Percentiles rank a stretch among this genome's conserved stretches.
phyloP scores from a whole-genome alignment of 2,329 filamentous ascomycete species.

The Trichoderma citrinoviride region DNA sequence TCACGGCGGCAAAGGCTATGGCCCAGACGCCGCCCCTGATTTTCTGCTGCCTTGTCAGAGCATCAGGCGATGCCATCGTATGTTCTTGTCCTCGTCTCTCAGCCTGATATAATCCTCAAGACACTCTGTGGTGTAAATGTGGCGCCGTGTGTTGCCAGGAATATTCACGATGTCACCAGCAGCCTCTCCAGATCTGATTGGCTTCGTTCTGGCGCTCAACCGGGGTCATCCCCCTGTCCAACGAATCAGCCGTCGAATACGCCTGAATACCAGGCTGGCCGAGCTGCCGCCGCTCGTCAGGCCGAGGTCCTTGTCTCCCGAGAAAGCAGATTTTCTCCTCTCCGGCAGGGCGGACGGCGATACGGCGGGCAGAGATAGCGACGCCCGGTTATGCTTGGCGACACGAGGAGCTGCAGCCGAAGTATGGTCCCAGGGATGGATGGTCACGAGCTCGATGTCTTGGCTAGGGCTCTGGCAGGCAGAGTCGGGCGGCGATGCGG shows the following conservation, averaged over 20 bases:
- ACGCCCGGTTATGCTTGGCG: neutral
- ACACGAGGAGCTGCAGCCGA: neutral
- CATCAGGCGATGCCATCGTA: constrained; percentile 3
- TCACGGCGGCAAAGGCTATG: constrained; percentile 46
- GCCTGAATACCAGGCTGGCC: neutral
- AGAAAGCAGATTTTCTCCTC: neutral
- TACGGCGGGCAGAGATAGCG: neutral
- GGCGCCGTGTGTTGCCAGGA: neutral
- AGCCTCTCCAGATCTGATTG: constrained; percentile 30
- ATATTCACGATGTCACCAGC: constrained; percentile 26
- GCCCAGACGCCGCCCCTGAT: constrained; percentile 40
- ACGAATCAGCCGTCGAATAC: constrained; percentile 1
- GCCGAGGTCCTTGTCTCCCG: neutral
- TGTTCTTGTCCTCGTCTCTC: neutral
- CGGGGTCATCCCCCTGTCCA: constrained; percentile 24
- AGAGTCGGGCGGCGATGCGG: neutral
- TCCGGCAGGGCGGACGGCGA: neutral
- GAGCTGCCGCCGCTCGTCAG: neutral
- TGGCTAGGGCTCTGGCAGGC: constrained; percentile 1
- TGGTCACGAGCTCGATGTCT: neutral
- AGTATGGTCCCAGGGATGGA: neutral
- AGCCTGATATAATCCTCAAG: neutral
- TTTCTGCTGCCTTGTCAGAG: constrained; percentile 36
- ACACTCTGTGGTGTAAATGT: neutral
- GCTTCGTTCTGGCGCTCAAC: constrained; percentile 28